phyloP scores from a whole-genome alignment of 345 rosid genomes.

The Psidium friedrichsthalianum region DNA sequence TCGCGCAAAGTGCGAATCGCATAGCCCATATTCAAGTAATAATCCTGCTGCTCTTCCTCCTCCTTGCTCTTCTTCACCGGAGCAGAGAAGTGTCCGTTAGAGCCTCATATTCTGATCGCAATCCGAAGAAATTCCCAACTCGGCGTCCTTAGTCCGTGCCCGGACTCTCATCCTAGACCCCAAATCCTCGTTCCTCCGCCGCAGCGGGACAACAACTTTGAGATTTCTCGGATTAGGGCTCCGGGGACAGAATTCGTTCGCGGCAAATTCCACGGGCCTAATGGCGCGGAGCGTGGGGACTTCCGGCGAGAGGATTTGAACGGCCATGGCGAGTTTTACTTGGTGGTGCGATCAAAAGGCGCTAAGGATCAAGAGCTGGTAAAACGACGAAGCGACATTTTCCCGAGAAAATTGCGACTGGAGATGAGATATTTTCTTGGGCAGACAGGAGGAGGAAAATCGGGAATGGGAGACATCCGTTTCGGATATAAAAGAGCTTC shows the following conservation, averaged over 20 bases:
- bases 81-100: constrained; percentile 42
- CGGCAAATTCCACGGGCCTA: not conserved
- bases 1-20: constrained; percentile 75
- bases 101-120: constrained; percentile 23
- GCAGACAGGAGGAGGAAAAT: not conserved
- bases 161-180: not conserved
- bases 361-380: not conserved
- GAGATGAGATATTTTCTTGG: not conserved
- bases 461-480: not conserved
- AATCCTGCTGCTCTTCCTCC: constrained; percentile 58
- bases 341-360: not conserved
- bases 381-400: not conserved
- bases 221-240: constrained; percentile 9
- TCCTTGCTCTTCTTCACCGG: constrained; percentile 49
- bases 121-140: constrained; percentile 5
- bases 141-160: not conserved
- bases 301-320: constrained; percentile 42
- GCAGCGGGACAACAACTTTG: constrained; percentile 14
- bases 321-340: constrained; percentile 31
- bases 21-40: constrained; percentile 67
- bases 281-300: constrained; percentile 12
- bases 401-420: not conserved
- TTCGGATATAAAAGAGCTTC: not conserved
- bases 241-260: constrained; percentile 21
- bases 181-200: constrained; percentile 7